Base-by-base conservation (phyloP, 2,329 filamentous ascomycete genomes). In the Colletotrichum camelliae region DNA sequence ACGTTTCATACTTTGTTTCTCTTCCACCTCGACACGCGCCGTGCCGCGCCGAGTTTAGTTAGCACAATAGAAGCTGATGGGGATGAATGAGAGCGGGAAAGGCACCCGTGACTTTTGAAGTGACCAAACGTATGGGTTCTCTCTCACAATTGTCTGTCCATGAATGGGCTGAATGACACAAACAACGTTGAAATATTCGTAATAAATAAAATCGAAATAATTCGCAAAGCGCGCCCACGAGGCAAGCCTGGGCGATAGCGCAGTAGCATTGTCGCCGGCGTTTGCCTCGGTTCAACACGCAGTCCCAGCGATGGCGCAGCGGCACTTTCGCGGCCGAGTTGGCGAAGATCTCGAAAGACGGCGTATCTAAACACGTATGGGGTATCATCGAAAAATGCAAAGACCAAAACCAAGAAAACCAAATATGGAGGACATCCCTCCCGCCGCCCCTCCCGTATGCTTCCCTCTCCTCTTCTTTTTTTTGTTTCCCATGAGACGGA, bases 251-350 rank as follows among this genome's bases (percentile, higher is more conserved):
- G 24, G 83, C 88, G 87, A 90, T 90, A 89, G 88, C 88, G 88
- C 84, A 85, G 75, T 67, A 85, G 88, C 88, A 90, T 89, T 90
- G 84, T 90, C 88, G 87, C 84, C 83, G 80, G 79, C 80, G 76
- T 77, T 52, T 80, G 82, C 79, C 86, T 87, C 87, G 85, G 87
- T 88, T 83, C 82, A 86, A 88, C 84, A 86, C 87, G 84, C 87
- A 87, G 87, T 89, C 88, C 86, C 87, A 87, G 87, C 87, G 85
- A 89, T 89, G 88, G 88, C 88, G 88, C 88, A 89, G 82, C 77
- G 88, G 88, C 88, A 89, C 88, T 89, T 82, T 89, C 87, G 86
- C 87, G 86, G 87, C 87, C 88, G 87, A 89, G 85, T 52, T 81
- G 79, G 74, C 58, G 74, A 78, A 75, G 58, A 79, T 80, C 84